These are phyloP conservation scores for Pulveroboletus ravenelii DNA, from an alignment of 768 basidiomycete species.

Conservation along the genomic window DNA sequence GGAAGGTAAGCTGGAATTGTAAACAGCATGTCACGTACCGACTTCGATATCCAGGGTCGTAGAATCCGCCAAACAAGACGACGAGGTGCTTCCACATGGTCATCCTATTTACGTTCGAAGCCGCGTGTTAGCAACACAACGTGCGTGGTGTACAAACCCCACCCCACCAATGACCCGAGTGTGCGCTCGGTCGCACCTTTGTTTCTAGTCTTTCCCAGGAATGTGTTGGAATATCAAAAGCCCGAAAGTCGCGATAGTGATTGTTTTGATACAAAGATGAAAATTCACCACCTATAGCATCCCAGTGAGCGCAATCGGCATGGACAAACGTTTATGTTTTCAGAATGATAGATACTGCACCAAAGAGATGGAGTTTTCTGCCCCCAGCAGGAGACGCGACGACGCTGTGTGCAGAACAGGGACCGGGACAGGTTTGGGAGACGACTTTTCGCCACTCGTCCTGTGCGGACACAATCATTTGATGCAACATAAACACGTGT, in stretches of 20 bases:
- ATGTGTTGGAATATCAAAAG: conserved; percentile 74
- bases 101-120: conserved; percentile 49
- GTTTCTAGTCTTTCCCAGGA: conserved; percentile 89
- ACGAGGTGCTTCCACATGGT: conserved; percentile 85
- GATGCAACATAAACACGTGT: background rate
- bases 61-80: conserved; percentile 86
- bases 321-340: background rate
- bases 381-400: conserved; percentile 72
- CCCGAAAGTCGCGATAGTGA: conserved; percentile 88
- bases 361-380: conserved; percentile 82
- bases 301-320: background rate
- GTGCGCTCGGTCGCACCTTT: conserved; percentile 70
- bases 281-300: conserved; percentile 71
- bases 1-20: background rate
- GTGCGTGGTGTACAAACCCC: background rate
- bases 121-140: background rate
- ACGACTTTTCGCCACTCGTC: conserved; percentile 89
- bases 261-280: conserved; percentile 79
- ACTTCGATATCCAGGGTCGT: conserved; percentile 84
- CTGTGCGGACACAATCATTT: conserved; percentile 26
- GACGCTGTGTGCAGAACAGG: conserved; percentile 82
- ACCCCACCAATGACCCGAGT: conserved; percentile 73
- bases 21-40: background rate
- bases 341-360: conserved; percentile 31
- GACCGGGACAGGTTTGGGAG: conserved; percentile 81